Base-by-base conservation (phyloP, 2,329 filamentous ascomycete species). In the Colletotrichum plurivorum region DNA sequence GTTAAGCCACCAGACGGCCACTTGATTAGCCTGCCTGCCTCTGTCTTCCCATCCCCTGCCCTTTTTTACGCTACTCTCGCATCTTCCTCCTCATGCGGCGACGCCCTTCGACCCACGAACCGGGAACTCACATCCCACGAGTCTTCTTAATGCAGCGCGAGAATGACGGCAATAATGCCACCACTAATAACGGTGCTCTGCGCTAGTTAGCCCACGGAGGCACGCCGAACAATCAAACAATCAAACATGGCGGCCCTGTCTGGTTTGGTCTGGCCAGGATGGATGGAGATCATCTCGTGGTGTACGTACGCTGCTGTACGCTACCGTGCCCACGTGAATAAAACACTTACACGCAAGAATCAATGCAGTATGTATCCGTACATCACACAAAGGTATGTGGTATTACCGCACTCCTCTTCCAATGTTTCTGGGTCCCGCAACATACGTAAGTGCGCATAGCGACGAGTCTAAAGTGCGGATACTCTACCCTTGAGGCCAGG, bases 381-480 rank as follows among this genome's bases (percentile, higher is more conserved):
- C 43, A 46, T 15, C 13, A 31, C 27, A 31, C 27, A 31, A 7
- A 46, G 16, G 43, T 3, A 49, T 18, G 27, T 31, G 7, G 27
- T 31, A 31, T 31, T 31, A 9, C 9, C 27, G 27, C 27, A 36
- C 46, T 48, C 43, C 22, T 65, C 31, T 54, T 45, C 18, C 48
- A 46, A 36, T 54, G 53, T 27, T 48, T 58, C 36, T 59, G 46
- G 63, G 54, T 31, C 54, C 48, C 54, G 61, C 48, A 52, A 55
- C 53, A 65, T 65, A 68, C 65, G 65, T 54, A 69, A 69, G 61
- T 51, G 45, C 31, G 61, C 51, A 69, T 52, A 43, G 45, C 49
- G 15, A 55, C 15, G 51, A 69, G 66, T 66, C 51, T 66, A 66
- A 66, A 66, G 66, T 61, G 55, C 66, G 62, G 62, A 66, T 66